These are phyloP conservation scores for Elaeis guineensis DNA, from an alignment of 176 grass and related monocot species.

Conservation along the genomic window DNA sequence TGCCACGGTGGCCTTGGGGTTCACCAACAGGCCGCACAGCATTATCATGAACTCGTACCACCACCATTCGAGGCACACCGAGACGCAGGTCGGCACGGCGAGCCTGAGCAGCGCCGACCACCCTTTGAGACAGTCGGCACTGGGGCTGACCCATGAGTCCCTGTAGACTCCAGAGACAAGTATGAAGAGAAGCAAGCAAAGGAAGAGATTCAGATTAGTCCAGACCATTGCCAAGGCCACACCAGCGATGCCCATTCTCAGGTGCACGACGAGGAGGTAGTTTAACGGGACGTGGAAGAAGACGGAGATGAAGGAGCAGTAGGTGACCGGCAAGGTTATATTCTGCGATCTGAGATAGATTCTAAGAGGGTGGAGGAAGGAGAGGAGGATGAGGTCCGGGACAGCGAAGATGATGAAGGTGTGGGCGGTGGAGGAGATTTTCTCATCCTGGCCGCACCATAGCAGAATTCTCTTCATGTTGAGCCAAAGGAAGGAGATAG, in stretches of 20 bases:
- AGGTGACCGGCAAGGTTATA: not conserved
- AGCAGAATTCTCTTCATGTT: slow-evolving; percentile 3
- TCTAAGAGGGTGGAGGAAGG: slow-evolving; percentile 3
- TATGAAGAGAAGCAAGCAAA: not conserved
- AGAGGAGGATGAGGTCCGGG: slow-evolving; percentile 1
- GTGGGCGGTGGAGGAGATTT: not conserved
- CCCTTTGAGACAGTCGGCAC: not conserved
- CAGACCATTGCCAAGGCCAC: slow-evolving; percentile 3
- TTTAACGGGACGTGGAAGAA: not conserved
- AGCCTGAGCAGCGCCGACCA: not conserved
- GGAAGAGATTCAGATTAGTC: not conserved
- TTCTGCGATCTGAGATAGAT: not conserved
- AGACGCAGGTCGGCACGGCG: not conserved
- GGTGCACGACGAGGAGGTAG: not conserved
- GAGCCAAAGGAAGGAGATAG: slow-evolving; percentile 1
- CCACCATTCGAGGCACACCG: slow-evolving; percentile 6
- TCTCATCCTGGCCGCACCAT: slow-evolving; percentile 4
- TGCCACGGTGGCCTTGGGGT: not conserved
- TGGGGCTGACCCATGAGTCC: not conserved
- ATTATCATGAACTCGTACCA: slow-evolving; percentile 8
- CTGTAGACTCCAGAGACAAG: not conserved
- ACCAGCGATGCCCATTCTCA: not conserved
- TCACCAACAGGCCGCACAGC: not conserved
- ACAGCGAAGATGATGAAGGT: not conserved
- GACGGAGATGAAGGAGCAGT: slow-evolving; percentile 3